Conservation (phyloP, 2,329 filamentous ascomycete species). For the Beauveria scarabaeidicola region DNA sequence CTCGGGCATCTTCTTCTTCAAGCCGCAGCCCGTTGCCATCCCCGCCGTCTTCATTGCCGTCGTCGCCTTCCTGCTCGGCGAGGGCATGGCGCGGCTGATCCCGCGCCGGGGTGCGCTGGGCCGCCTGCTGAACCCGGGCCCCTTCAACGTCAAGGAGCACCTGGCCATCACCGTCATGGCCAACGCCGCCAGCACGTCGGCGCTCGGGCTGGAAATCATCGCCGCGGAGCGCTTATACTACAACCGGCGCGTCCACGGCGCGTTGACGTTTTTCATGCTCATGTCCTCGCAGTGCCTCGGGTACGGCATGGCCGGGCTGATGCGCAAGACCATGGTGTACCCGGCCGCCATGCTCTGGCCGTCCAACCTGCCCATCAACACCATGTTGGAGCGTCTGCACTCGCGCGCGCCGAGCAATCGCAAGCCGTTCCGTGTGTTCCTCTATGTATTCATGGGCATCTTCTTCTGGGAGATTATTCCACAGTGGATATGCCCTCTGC, state of each 20-base stretch:
- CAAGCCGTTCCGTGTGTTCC: slow-evolving; percentile 32
- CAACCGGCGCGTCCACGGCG: slow-evolving; percentile 28
- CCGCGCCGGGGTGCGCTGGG: background rate
- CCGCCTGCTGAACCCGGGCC: slow-evolving; percentile 21
- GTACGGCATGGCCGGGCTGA: slow-evolving; percentile 39
- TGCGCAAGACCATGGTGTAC: slow-evolving; percentile 36
- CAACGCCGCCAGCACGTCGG: slow-evolving; percentile 28
- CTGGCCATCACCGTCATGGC: slow-evolving; percentile 34
- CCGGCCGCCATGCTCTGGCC: slow-evolving; percentile 35
- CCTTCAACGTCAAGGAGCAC: slow-evolving; percentile 21
- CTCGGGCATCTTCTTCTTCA: slow-evolving; percentile 9
- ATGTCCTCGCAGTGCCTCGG: slow-evolving; percentile 41
- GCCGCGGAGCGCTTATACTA: slow-evolving; percentile 41
- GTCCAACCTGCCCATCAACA: slow-evolving; percentile 21
- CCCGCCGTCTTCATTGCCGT: slow-evolving; percentile 10
- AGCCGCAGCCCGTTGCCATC: slow-evolving; percentile 7
- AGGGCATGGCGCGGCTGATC: background rate
- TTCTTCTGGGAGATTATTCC: slow-evolving; percentile 42
- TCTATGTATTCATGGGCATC: slow-evolving; percentile 28
- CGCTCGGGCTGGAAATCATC: slow-evolving; percentile 28
- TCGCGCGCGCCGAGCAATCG: slow-evolving; percentile 24
- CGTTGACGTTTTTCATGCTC: slow-evolving; percentile 33
- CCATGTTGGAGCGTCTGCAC: slow-evolving; percentile 23
- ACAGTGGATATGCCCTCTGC: slow-evolving; percentile 35
- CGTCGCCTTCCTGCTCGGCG: slow-evolving; percentile 3